Evolutionary conservation across 352 stramenopile species (phyloP), one percentile per base, ranked within the genome.

Genomic region (Pythium aristosporum): DNA sequence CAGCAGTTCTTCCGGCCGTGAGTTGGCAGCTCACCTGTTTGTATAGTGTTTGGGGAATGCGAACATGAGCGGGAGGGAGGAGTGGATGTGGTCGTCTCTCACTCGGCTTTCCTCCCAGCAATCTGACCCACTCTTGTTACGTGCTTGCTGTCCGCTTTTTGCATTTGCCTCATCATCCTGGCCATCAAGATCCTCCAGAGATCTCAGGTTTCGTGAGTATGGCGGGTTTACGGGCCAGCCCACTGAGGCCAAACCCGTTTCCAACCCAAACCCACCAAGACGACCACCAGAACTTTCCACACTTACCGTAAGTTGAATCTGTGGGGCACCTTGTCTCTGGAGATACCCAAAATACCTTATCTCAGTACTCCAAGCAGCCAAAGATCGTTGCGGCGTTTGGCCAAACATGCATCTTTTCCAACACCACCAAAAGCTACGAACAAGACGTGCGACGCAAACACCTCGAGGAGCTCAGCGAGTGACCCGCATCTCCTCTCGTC

Each of bases 311-410:
- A 30, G 3, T 30, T 39, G 34, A 39, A 60, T 51, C 39, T 51
- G 25, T 6, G 42, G 23, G n/a, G n/a, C n/a, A n/a, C n/a, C n/a
- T n/a, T n/a, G n/a, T n/a, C n/a, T n/a, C n/a, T n/a, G n/a, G n/a
- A n/a, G n/a, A n/a, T n/a, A n/a, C n/a, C n/a, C n/a, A n/a, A n/a
- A n/a, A n/a, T n/a, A 49, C 7, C 18, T 9, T 63, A 68, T 13
- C 6, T 48, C 21, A 68, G 60, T 67, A 61, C 41, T 23, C 47
- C 15, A 58, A 42, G 34, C 30, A 58, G 8, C 53, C 55, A 67
- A 70, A 70, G 63, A 70, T 70, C 63, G 63, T 30, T 37, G 56
- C 39, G 62, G 62, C 63, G 63, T 70, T 70, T 70, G 63, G 56
- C 63, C 63, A 70, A 70, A 70, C 63, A 70, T 43, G 25, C 55